Evolutionary conservation across 2,329 filamentous ascomycete species (phyloP).

Genomic region (Phaeosphaeria sp.): DNA sequence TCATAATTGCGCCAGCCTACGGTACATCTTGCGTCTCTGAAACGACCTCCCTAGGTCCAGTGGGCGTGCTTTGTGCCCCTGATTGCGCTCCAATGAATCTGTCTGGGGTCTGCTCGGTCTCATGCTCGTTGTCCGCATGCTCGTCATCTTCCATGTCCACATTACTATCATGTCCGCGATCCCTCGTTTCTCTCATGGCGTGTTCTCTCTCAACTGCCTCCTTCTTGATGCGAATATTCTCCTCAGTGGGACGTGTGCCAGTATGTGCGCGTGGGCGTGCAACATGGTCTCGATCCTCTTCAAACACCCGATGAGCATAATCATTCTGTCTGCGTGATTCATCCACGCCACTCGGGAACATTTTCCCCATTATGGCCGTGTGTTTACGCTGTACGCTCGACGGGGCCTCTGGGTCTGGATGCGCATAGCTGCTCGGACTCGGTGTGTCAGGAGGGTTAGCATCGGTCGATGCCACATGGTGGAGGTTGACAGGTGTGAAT

Average conservation of each 20-base stretch:
- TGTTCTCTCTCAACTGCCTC: conserved; percentile 22
- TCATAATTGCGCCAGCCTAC: background rate
- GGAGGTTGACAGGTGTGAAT: conserved; percentile 33
- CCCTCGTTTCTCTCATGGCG: conserved; percentile 6
- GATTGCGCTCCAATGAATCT: background rate
- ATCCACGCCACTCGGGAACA: conserved; percentile 47
- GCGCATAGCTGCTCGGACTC: conserved; percentile 29
- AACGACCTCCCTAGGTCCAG: background rate
- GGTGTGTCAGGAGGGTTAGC: conserved; percentile 36
- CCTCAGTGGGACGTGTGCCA: conserved; percentile 2
- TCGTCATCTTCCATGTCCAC: conserved; percentile 34
- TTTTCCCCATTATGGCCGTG: conserved; percentile 43
- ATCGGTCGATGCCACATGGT: conserved; percentile 14
- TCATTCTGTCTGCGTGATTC: conserved; percentile 41
- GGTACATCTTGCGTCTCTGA: background rate
- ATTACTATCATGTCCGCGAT: conserved; percentile 24
- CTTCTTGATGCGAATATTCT: conserved; percentile 26
- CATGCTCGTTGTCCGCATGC: background rate
- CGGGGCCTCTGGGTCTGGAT: conserved; percentile 14
- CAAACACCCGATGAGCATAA: conserved; percentile 42
- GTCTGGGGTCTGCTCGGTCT: conserved; percentile 18
- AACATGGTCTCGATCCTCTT: conserved; percentile 34
- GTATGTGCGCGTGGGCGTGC: conserved; percentile 29
- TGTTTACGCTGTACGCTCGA: conserved; percentile 40
- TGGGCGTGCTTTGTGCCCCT: background rate